A percentile compares a stretch with the other conserved stretches of the same genome.
Conservation (phyloP, 177 flowering plant species). For the Tripterygium wilfordii region DNA sequence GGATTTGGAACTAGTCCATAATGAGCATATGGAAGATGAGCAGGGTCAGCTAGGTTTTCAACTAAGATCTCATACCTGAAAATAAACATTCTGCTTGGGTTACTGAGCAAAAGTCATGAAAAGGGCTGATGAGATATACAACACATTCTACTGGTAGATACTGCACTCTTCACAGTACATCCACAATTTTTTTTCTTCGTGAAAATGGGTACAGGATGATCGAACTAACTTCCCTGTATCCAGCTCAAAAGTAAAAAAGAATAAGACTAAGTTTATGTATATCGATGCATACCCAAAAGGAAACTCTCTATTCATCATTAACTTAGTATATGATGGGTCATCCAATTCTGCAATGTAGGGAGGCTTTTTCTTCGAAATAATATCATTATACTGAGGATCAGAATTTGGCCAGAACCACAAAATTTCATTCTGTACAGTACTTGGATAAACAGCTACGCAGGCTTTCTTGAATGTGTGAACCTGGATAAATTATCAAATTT, state of each 20-base stretch:
- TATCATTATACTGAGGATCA: conserved; percentile 59
- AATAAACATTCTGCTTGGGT: conserved; percentile 4
- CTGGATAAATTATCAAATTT: conserved; percentile 55
- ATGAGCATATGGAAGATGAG: conserved; percentile 93
- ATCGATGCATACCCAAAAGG: conserved; percentile 83
- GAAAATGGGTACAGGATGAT: too few species aligned
- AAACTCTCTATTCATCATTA: conserved; percentile 61
- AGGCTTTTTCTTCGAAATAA: conserved; percentile 50
- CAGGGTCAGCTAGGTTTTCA: conserved; percentile 94
- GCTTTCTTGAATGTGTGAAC: conserved; percentile 72
- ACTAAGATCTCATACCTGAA: conserved; percentile 81
- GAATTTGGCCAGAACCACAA: conserved; percentile 96
- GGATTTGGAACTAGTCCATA: conserved; percentile 49
- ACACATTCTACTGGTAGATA: too few species aligned
- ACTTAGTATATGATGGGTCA: conserved; percentile 64
- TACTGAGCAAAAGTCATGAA: not conserved
- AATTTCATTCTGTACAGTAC: conserved; percentile 64
- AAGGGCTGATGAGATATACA: too few species aligned
- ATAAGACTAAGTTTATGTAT: too few species aligned
- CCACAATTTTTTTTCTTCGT: too few species aligned
- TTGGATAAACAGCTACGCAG: conserved; percentile 80
- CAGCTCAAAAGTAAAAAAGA: too few species aligned
- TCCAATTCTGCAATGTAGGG: conserved; percentile 74
- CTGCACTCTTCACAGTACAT: too few species aligned
- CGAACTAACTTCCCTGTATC: too few species aligned